phyloP scores from a whole-genome alignment of 371 early-diverging fungal genomes.

The Mucor racemosus region DNA sequence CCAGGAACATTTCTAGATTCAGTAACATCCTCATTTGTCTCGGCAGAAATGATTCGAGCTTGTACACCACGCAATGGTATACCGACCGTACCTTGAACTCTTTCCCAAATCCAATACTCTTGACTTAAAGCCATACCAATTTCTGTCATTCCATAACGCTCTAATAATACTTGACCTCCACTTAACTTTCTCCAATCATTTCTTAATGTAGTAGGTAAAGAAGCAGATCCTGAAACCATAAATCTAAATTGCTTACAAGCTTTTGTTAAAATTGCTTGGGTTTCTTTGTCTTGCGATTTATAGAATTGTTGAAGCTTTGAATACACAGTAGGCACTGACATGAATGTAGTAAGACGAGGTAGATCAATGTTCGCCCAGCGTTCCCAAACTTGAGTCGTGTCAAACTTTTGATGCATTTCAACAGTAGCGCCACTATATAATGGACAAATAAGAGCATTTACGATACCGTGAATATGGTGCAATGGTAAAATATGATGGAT shows the following conservation, averaged over 20 bases:
- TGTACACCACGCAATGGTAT: slow-evolving; percentile 76
- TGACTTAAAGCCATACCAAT: slow-evolving; percentile 90
- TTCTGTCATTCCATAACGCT: slow-evolving; percentile 91
- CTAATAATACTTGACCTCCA: slow-evolving; percentile 73
- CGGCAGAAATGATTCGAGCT: slow-evolving; percentile 62
- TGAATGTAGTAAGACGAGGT: slow-evolving; percentile 65
- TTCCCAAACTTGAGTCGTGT: slow-evolving; percentile 66
- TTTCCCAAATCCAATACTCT: slow-evolving; percentile 51
- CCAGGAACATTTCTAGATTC: slow-evolving; percentile 58
- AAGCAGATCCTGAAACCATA: slow-evolving; percentile 81
- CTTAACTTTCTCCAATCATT: slow-evolving; percentile 70
- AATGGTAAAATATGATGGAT: slow-evolving; percentile 83
- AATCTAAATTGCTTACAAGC: slow-evolving; percentile 73
- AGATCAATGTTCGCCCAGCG: slow-evolving; percentile 50
- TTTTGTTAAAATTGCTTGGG: slow-evolving; percentile 38
- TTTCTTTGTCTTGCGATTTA: slow-evolving; percentile 28
- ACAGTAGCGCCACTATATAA: slow-evolving; percentile 75
- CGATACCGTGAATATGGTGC: slow-evolving; percentile 82
- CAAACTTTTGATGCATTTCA: slow-evolving; percentile 76
- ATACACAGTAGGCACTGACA: slow-evolving; percentile 92
- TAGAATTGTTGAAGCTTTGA: slow-evolving; percentile 63
- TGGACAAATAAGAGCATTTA: slow-evolving; percentile 69
- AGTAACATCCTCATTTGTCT: slow-evolving; percentile 55
- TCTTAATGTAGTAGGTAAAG: slow-evolving; percentile 73
- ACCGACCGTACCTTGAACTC: slow-evolving; percentile 77